These are phyloP conservation scores for Yamadazyma sp. DNA, from an alignment of 805 yeast genomes.

Conservation along the genomic window DNA sequence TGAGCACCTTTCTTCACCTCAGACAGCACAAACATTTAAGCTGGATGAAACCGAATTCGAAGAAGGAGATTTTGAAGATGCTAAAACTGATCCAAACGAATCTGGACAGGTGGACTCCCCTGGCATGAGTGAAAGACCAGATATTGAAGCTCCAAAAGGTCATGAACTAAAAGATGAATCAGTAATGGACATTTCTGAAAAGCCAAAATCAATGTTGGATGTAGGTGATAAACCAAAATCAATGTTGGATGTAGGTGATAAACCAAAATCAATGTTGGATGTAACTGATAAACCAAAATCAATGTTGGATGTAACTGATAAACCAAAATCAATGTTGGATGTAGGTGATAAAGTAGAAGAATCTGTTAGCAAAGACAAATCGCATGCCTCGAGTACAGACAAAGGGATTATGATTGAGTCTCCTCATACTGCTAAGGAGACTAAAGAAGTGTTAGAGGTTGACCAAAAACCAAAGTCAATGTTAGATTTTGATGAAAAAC, in stretches of 20 bases:
- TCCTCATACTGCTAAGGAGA: background rate
- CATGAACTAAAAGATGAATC: background rate
- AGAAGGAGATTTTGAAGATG: too few relatives aligned
- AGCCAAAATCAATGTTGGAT: conserved; percentile 6
- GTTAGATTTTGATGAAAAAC: too few relatives aligned
- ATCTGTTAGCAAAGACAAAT: too few relatives aligned
- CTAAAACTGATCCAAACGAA: background rate
- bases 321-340: conserved; percentile 10
- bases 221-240: conserved; percentile 1
- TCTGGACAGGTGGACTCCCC: too few relatives aligned
- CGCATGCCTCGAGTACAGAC: too few relatives aligned
- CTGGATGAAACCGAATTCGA: too few relatives aligned
- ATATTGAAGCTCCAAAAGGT: background rate
- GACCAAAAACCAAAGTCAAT: conserved; percentile 6
- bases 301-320: conserved; percentile 3
- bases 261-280: conserved; percentile 3
- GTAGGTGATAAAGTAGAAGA: conserved; percentile 1
- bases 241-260: conserved; percentile 4
- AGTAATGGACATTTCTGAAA: background rate
- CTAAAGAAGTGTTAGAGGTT: background rate
- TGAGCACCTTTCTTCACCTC: too few relatives aligned
- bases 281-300: conserved; percentile 2
- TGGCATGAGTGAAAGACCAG: too few relatives aligned
- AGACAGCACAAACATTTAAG: too few relatives aligned
- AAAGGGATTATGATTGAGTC: too few relatives aligned